Percentiles rank a stretch among this genome's conserved stretches.
These are phyloP conservation scores for Blastobotrys raffinosifermentans DNA, from an alignment of 1,139 yeast genomes.

Conservation along the genomic window DNA sequence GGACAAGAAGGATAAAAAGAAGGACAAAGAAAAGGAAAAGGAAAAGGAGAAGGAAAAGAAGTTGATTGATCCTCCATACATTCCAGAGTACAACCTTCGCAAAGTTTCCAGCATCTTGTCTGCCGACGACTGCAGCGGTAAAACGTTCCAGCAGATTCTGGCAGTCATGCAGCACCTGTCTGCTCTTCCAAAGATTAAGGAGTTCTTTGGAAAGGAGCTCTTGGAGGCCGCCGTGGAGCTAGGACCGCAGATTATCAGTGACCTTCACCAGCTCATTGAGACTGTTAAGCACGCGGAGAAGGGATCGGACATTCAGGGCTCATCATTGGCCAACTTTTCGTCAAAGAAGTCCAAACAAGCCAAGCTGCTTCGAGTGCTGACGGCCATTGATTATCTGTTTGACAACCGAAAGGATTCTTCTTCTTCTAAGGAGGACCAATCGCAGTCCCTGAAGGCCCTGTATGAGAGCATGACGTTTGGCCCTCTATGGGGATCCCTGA, in stretches of 20 bases:
- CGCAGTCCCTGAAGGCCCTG: conserved; percentile 28
- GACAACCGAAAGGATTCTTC: conserved; percentile 37
- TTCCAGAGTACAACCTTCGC: conserved; percentile 59
- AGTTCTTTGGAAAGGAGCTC: conserved; percentile 62
- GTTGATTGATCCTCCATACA: conserved; percentile 51
- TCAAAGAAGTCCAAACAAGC: conserved; percentile 86
- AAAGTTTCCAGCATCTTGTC: conserved; percentile 63
- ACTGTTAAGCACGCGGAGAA: conserved; percentile 40
- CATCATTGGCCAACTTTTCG: conserved; percentile 60
- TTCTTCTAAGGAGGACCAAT: conserved; percentile 11
- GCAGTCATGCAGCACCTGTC: conserved; percentile 79
- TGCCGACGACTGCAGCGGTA: conserved; percentile 82
- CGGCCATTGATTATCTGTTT: conserved; percentile 83
- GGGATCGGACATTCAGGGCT: conserved; percentile 46
- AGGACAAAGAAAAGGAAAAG: conserved; percentile 4
- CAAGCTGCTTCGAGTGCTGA: conserved; percentile 71
- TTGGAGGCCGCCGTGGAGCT: conserved; percentile 59
- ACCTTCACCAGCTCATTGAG: conserved; percentile 46
- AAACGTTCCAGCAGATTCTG: conserved; percentile 79
- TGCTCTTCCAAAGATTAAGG: conserved; percentile 53
- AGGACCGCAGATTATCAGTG: conserved; percentile 53
- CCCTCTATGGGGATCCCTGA: conserved; percentile 78
- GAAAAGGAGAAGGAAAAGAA: conserved; percentile 15
- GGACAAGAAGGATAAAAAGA: conserved; percentile 13
- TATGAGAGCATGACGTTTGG: conserved; percentile 70